These are phyloP conservation scores for Hydrangea macrophylla DNA, from an alignment of 148 eudicot genomes.

Conservation along the genomic window DNA sequence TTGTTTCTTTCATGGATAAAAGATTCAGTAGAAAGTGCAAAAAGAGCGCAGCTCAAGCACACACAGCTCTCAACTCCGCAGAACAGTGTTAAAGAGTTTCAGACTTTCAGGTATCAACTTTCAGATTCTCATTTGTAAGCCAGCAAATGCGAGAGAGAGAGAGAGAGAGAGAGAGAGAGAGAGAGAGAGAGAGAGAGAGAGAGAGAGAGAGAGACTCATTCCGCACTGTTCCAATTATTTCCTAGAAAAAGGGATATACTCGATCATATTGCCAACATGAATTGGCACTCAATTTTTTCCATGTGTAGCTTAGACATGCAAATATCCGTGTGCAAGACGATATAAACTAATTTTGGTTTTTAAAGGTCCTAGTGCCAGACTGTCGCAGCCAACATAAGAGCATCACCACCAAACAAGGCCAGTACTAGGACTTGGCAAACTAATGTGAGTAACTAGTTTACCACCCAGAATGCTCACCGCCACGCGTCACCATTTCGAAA, in stretches of 20 bases:
- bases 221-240: too few species aligned
- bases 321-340: not conserved
- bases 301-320: not conserved
- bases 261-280: not conserved
- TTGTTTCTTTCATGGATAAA: not conserved
- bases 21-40: not conserved
- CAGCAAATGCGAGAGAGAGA: not conserved
- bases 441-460: too few species aligned
- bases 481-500: too few species aligned
- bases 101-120: not conserved
- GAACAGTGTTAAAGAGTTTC: not conserved
- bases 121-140: not conserved
- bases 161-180: not conserved
- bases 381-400: not conserved
- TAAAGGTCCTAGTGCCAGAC: not conserved
- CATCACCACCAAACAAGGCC: not conserved
- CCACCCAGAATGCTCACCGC: too few species aligned
- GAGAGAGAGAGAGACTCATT: not conserved
- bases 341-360: not conserved
- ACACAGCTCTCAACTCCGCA: too few species aligned
- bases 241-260: not conserved
- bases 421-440: not conserved
- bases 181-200: not conserved
- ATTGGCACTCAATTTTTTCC: not conserved
- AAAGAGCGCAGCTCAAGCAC: too few species aligned